These are phyloP conservation scores for Rutstroemia sp. DNA, from an alignment of 2,329 filamentous ascomycete genomes.

Conservation along the genomic window DNA sequence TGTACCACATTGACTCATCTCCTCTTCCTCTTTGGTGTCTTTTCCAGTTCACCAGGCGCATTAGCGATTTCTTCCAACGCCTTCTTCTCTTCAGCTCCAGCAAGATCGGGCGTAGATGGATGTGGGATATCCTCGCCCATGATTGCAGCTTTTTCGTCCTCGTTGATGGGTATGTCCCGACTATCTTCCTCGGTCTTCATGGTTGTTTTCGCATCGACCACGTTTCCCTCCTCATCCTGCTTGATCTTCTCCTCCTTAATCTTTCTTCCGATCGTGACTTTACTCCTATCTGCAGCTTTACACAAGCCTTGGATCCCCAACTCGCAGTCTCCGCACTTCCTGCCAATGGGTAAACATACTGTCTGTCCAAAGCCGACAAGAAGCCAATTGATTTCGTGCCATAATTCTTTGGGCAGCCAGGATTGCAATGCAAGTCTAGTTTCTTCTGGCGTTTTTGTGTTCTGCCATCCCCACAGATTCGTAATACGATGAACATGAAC, in stretches of 20 bases:
- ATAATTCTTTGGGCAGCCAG: constrained; percentile 62
- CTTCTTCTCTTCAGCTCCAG: background rate
- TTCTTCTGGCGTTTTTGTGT: constrained; percentile 60
- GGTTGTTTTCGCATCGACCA: constrained; percentile 25
- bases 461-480: constrained; percentile 65
- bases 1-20: background rate
- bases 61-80: constrained; percentile 15
- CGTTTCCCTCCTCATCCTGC: constrained; percentile 29
- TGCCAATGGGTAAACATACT: constrained; percentile 58
- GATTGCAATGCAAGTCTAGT: constrained; percentile 55
- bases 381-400: constrained; percentile 69
- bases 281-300: constrained; percentile 58
- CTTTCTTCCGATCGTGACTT: constrained; percentile 51
- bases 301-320: constrained; percentile 72
- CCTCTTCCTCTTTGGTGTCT: constrained; percentile 8
- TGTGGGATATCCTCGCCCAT: background rate
- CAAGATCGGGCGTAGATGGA: background rate
- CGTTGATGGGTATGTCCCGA: background rate
- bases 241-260: constrained; percentile 35
- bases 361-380: constrained; percentile 69
- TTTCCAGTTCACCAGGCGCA: constrained; percentile 11
- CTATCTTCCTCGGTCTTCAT: constrained; percentile 30
- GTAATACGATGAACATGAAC: constrained; percentile 71
- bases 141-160: constrained; percentile 1
- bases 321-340: constrained; percentile 76